Evolutionary conservation across 169 alveolate species (phyloP).

Genomic region (Plasmodium berghei): DNA sequence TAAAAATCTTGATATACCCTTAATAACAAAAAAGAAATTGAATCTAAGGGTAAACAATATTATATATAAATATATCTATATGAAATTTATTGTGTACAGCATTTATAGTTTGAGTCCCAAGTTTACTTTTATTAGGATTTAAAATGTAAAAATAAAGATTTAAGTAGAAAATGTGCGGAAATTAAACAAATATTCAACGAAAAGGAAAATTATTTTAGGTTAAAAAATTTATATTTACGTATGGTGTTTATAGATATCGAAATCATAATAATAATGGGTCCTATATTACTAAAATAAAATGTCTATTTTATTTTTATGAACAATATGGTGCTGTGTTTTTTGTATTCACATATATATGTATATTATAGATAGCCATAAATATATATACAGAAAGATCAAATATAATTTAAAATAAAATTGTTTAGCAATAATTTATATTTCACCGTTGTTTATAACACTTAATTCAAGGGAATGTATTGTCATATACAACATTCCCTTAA

Average conservation of each 20-base stretch:
- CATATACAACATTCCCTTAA: background rate
- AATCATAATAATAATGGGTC: background rate
- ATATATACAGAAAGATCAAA: background rate
- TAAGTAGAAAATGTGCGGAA: conserved; percentile 58
- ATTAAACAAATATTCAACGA: conserved; percentile 41
- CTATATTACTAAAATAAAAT: background rate
- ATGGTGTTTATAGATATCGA: background rate
- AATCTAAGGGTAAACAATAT: conserved; percentile 35
- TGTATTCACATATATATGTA: background rate
- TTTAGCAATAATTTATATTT: background rate
- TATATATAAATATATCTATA: background rate
- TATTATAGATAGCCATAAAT: background rate
- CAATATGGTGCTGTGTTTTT: background rate
- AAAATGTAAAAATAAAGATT: conserved; percentile 59
- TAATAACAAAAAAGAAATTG: conserved; percentile 64
- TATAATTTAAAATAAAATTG: too few species aligned
- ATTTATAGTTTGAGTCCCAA: background rate
- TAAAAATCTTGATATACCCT: conserved; percentile 69
- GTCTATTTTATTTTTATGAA: background rate
- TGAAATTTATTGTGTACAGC: background rate
- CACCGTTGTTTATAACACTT: too few species aligned
- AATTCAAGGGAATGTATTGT: background rate
- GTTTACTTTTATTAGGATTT: conserved; percentile 20
- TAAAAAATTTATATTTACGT: background rate
- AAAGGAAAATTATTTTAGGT: conserved; percentile 61